Evolutionary conservation across 768 basidiomycete species (phyloP).

Genomic region (Lentinus brumalis): DNA sequence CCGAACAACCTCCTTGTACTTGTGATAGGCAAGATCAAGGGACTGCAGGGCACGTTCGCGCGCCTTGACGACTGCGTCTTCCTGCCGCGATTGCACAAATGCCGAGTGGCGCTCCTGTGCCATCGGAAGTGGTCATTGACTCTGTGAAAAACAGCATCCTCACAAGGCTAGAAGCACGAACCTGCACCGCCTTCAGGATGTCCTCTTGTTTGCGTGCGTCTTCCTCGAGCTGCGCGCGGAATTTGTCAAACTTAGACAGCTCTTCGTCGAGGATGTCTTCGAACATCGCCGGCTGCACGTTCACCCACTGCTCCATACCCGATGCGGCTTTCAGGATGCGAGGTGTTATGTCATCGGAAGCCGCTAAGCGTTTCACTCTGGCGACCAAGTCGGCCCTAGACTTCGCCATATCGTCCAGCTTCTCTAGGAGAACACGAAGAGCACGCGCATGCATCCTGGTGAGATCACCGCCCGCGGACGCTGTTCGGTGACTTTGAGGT

Average conservation of each 20-base stretch:
- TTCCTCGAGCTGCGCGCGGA: slow-evolving; percentile 54
- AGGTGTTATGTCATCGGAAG: slow-evolving; percentile 72
- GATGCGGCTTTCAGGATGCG: slow-evolving; percentile 67
- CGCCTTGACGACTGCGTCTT: slow-evolving; percentile 75
- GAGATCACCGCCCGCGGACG: not conserved
- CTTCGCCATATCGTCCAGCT: slow-evolving; percentile 70
- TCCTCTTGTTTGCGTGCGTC: slow-evolving; percentile 62
- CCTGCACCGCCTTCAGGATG: slow-evolving; percentile 70
- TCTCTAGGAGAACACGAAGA: slow-evolving; percentile 74
- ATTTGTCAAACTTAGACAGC: slow-evolving; percentile 79
- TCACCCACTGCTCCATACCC: slow-evolving; percentile 63
- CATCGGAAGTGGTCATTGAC: not conserved
- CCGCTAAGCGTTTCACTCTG: slow-evolving; percentile 61
- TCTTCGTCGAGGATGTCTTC: slow-evolving; percentile 81
- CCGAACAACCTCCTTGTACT: slow-evolving; percentile 80
- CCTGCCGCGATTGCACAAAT: slow-evolving; percentile 77
- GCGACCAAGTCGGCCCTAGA: slow-evolving; percentile 62
- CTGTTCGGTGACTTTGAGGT: slow-evolving; percentile 6
- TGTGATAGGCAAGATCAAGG: slow-evolving; percentile 83
- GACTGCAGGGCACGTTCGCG: slow-evolving; percentile 82
- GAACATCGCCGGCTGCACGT: slow-evolving; percentile 85
- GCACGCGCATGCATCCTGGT: slow-evolving; percentile 69
- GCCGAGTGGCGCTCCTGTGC: slow-evolving; percentile 60
- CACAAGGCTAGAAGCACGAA: slow-evolving; percentile 32
- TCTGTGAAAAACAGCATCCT: not conserved